phyloP scores from a whole-genome alignment of 169 alveolate species.

The Prorocentrum cordatum region DNA sequence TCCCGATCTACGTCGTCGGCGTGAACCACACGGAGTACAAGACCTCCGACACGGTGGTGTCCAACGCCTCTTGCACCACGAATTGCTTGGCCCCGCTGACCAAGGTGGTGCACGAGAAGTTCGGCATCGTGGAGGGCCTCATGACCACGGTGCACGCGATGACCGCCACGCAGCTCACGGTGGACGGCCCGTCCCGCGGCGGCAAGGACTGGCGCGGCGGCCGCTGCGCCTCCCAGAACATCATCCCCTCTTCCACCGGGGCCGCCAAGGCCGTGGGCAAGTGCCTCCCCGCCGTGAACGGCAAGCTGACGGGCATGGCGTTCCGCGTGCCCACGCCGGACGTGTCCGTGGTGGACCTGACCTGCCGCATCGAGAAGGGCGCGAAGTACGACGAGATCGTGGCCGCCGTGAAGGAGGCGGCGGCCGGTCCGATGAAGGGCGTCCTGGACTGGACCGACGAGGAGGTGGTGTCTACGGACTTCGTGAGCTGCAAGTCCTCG shows the following conservation, averaged over 20 bases:
- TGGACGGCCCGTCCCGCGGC: conserved; percentile 99
- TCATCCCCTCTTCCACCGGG: conserved; percentile 50
- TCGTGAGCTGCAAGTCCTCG: too few species aligned
- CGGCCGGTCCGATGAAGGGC: conserved; percentile 83
- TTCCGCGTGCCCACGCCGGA: conserved; percentile 98
- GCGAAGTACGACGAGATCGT: conserved; percentile 92
- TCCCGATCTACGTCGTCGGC: conserved; percentile 92
- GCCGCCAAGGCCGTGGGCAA: conserved; percentile 63
- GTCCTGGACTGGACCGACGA: conserved; percentile 68
- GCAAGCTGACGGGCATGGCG: conserved; percentile 97
- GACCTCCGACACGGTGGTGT: conserved; percentile 79
- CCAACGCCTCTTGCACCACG: conserved; percentile 98
- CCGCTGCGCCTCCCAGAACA: conserved; percentile 28
- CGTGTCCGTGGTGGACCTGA: conserved; percentile 98
- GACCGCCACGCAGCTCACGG: conserved; percentile 98
- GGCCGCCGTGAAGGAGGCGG: conserved; percentile 89
- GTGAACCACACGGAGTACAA: conserved; percentile 87
- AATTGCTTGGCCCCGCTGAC: conserved; percentile 97
- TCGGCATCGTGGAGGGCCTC: conserved; percentile 96
- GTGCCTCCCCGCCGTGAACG: conserved; percentile 95
- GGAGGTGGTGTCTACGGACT: too few species aligned
- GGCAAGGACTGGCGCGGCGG: conserved; percentile 83
- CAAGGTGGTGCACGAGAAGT: conserved; percentile 87
- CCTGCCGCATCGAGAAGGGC: conserved; percentile 90
- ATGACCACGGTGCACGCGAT: conserved; percentile 99